Conservation (phyloP, 2,329 filamentous ascomycete species). For the Byssoonygena ceratinophila region DNA sequence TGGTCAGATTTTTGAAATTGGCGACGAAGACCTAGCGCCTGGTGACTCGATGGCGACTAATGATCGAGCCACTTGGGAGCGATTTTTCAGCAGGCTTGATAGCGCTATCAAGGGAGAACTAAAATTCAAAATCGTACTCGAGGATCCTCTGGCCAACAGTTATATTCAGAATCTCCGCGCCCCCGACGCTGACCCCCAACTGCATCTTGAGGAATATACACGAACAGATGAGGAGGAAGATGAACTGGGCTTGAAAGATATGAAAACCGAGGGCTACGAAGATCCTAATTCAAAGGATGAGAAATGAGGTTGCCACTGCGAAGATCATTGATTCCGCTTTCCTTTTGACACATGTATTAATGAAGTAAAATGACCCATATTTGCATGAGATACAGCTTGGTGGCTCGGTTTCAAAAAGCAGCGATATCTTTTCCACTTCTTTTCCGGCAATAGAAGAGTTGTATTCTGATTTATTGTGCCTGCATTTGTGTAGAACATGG, state of each 20-base stretch:
- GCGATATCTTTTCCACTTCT: neutral
- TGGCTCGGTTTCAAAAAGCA: no score
- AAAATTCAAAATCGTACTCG: constrained; percentile 71
- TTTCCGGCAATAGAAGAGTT: neutral
- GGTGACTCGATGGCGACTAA: constrained; percentile 65
- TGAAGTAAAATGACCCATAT: neutral
- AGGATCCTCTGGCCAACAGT: constrained; percentile 81
- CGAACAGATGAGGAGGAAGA: constrained; percentile 89
- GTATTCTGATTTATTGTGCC: no score
- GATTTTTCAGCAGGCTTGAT: constrained; percentile 69
- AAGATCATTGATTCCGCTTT: neutral
- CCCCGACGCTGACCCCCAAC: constrained; percentile 72
- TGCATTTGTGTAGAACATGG: no score
- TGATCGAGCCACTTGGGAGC: constrained; percentile 62
- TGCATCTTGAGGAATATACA: constrained; percentile 70
- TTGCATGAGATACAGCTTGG: neutral
- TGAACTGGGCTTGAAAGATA: constrained; percentile 78
- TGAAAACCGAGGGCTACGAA: constrained; percentile 83
- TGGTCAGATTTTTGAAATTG: constrained; percentile 72
- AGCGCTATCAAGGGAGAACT: constrained; percentile 68
- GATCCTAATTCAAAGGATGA: constrained; percentile 26
- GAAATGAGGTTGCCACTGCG: neutral
- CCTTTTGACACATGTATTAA: neutral
- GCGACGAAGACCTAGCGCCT: constrained; percentile 45
- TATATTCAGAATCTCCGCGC: constrained; percentile 81